Evolutionary conservation across 805 yeast genomes (phyloP).

Genomic region (Zygosaccharomyces bisporus): DNA sequence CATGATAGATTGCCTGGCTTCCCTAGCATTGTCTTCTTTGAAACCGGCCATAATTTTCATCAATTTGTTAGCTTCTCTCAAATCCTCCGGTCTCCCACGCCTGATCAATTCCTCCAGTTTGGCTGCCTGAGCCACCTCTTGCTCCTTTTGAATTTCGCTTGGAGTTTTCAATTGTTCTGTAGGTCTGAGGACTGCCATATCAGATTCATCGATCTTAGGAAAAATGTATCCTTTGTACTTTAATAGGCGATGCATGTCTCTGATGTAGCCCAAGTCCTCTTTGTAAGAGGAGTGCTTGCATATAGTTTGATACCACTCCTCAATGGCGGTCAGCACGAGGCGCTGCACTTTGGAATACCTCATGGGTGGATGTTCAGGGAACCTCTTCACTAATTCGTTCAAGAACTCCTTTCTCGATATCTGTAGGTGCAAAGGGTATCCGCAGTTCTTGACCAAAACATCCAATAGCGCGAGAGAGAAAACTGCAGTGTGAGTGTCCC

Average conservation of each 20-base stretch:
- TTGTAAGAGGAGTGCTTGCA: conserved; percentile 86
- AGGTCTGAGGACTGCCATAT: conserved; percentile 90
- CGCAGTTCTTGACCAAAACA: conserved; percentile 93
- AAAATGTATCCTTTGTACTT: conserved; percentile 87
- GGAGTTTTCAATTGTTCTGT: conserved; percentile 80
- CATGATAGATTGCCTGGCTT: conserved; percentile 70
- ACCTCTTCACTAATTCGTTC: conserved; percentile 85
- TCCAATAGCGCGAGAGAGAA: conserved; percentile 82
- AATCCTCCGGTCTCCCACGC: conserved; percentile 91
- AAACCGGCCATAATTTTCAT: conserved; percentile 99
- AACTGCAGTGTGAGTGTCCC: conserved; percentile 78
- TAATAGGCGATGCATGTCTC: conserved; percentile 92
- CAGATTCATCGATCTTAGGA: conserved; percentile 88
- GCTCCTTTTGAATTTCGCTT: conserved; percentile 89
- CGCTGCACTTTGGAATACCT: conserved; percentile 80
- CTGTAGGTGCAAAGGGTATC: conserved; percentile 94
- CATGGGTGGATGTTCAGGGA: conserved; percentile 92
- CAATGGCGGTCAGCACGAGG: conserved; percentile 81
- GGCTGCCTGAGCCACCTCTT: conserved; percentile 87
- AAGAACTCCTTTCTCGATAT: conserved; percentile 91
- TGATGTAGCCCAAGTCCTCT: conserved; percentile 85
- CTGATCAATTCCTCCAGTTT: conserved; percentile 93
- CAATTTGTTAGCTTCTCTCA: conserved; percentile 91
- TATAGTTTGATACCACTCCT: conserved; percentile 95
- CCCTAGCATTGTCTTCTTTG: conserved; percentile 66